phyloP scores from a whole-genome alignment of 179 eudicot species.

The Kewa caespitosa region DNA sequence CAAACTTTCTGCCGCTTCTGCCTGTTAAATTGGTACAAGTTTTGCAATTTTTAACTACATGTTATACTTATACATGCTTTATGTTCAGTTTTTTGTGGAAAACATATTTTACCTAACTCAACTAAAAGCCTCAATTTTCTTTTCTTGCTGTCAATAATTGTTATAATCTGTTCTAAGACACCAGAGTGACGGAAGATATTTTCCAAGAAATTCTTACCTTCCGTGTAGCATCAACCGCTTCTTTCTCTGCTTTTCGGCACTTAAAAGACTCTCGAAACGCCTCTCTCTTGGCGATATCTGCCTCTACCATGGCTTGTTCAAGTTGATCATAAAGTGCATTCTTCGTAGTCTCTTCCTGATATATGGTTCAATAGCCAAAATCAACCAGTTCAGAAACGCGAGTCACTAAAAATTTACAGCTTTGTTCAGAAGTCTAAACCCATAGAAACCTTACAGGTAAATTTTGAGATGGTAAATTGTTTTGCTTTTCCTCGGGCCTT shows the following conservation, averaged over 20 bases:
- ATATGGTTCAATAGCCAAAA: slow-evolving; percentile 11
- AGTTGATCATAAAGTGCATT: slow-evolving; percentile 54
- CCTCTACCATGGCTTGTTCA: slow-evolving; percentile 58
- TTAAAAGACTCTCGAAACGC: slow-evolving; percentile 66
- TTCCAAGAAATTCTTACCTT: slow-evolving; percentile 39
- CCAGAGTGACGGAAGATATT: neutral
- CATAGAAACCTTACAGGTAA: slow-evolving; percentile 8
- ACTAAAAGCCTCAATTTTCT: too few relatives aligned
- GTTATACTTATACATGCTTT: neutral
- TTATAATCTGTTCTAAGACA: neutral
- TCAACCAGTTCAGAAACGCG: slow-evolving; percentile 4
- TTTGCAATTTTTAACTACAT: neutral
- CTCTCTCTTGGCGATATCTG: slow-evolving; percentile 45
- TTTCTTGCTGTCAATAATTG: too few relatives aligned
- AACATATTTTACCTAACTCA: neutral
- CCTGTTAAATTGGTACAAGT: slow-evolving; percentile 38
- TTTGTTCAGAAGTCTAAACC: neutral
- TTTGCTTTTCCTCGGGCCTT: slow-evolving; percentile 17
- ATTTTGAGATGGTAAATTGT: neutral
- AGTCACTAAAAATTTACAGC: neutral
- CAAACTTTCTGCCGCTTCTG: slow-evolving; percentile 46
- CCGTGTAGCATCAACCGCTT: slow-evolving; percentile 49
- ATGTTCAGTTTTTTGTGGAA: neutral
- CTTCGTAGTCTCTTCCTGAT: slow-evolving; percentile 43
- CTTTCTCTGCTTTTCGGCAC: slow-evolving; percentile 64